Evolutionary conservation across 2,329 filamentous ascomycete genomes (phyloP), one percentile per base, ranked within the genome.

Genomic region (Hortaea werneckii): DNA sequence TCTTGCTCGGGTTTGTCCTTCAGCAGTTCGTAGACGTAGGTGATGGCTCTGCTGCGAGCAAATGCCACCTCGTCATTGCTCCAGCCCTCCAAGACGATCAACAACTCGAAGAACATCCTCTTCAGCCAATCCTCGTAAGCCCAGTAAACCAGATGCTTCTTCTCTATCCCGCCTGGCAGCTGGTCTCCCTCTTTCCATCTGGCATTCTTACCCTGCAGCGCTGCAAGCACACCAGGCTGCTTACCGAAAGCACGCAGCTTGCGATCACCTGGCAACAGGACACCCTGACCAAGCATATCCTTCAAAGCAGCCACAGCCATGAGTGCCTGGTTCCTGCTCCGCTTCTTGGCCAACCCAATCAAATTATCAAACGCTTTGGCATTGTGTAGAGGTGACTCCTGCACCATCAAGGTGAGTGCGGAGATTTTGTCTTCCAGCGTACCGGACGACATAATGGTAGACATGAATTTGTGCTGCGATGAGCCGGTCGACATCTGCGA

Each of bases 1-100:
- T 98, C 92, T 62, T 98, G 92, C 66, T 98, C 92, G 0, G 92
- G 90, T 68, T 95, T 98, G 64, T 95, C 89, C 64, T 87, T 92
- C 50, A 98, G 71, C 35, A 98, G 72, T 52, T 90, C 88, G 62
- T 83, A 96, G 34, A 96, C 83, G 58, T 95, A 94, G 54, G 88
- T 92, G 39, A 98, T 76, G 3, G 90, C 85, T 54, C 87, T 82
- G 41, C 83, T 85, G 50, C 94, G 82, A 37, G 94, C 88, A 66
- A 90, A 96, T 61, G 94, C 87, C 44, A 98, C 85, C 68, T 96
- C 92, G 57, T 98, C 92, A 45, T 85, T 87, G 64, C 87, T 94
- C 87, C 92, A 95, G 9, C 79, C 76, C 65, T 98, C 92, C 11
- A 98, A 75, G 39, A 94, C 78, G 66, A 95, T 90, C 47, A 98